Evolutionary conservation across 768 basidiomycete species (phyloP), one percentile per base, ranked within the genome.

Genomic region (Xerocomellus amylosporus): DNA sequence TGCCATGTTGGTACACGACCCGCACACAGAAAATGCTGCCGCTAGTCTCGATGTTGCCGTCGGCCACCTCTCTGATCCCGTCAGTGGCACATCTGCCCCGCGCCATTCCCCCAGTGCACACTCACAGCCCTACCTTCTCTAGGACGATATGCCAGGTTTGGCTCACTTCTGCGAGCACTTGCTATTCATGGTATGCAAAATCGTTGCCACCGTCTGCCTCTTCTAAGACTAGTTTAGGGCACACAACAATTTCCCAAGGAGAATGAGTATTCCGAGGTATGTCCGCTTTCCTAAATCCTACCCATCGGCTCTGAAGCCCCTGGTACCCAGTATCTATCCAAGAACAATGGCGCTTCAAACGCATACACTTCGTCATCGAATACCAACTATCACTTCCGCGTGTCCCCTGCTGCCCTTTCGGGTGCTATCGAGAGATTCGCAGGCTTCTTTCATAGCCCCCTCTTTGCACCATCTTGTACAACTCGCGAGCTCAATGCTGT

Each of bases 101-200:
- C 28, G 37, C 19, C 26, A 17, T 19, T 48, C 33, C n/a, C 45
- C 39, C 12, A 19, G n/a, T 3, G 3, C n/a, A 10, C 44, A 0
- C 49, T 65, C 8, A 58, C n/a, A 13, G 12, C 30, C 22, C 30
- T 10, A 15, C 36, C 42, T 28, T 41, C 7, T 55, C 42, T 45
- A 90, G 85, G 85, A 81, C 67, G 93, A 96, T 66, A 88, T 94
- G 81, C 93, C 90, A 10, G 93, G 93, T 12, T 79, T 95, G 41
- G 93, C 93, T 45, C 93, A 96, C 71, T 95, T 95, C 67, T 95
- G 94, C 73, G 96, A 99, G 69, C 96, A 99, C 71, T 68, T 99
- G 46, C 72, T 97, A 57, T 99, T 99, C 73, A 92, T 99, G 86
- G 95, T 93, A 62, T 57, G 85, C 70, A 5, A 8, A 31, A 37